Percentiles rank a stretch among this genome's conserved stretches.
phyloP scores from a whole-genome alignment of 2,329 filamentous ascomycete genomes.

The Fusarium abutilonis region DNA sequence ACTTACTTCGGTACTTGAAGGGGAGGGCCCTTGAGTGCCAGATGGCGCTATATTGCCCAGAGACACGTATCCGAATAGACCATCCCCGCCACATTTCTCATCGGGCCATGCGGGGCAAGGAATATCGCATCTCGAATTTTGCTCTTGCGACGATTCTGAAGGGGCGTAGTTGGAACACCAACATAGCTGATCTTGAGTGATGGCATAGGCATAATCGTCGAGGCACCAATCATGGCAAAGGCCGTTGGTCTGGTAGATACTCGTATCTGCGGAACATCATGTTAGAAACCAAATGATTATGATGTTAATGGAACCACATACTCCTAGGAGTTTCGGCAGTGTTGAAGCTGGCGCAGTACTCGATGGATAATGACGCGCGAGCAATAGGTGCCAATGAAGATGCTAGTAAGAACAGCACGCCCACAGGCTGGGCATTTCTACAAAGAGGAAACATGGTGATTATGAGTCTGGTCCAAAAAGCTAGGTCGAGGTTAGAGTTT shows the following conservation, averaged over 20 bases:
- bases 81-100: conserved; percentile 72
- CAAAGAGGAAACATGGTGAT: conserved; percentile 38
- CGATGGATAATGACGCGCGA: conserved; percentile 41
- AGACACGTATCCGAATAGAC: conserved; percentile 72
- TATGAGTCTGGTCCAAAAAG: conserved; percentile 27
- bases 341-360: conserved; percentile 53
- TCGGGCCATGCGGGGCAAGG: conserved; percentile 74
- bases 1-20: conserved; percentile 47
- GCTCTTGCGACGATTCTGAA: conserved; percentile 52
- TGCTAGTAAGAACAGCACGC: conserved; percentile 41
- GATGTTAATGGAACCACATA: conserved; percentile 36
- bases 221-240: conserved; percentile 71
- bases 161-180: conserved; percentile 81
- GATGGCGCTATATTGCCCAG: conserved; percentile 61
- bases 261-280: conserved; percentile 54
- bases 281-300: not conserved
- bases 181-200: conserved; percentile 72
- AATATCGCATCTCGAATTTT: conserved; percentile 61
- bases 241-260: conserved; percentile 74
- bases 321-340: conserved; percentile 49
- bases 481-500: conserved; percentile 22
- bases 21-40: conserved; percentile 59
- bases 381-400: conserved; percentile 41
- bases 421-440: conserved; percentile 36
- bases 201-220: conserved; percentile 69